Base-by-base conservation (phyloP, 768 basidiomycete genomes). In the Leccinum olivaceopallidum region DNA sequence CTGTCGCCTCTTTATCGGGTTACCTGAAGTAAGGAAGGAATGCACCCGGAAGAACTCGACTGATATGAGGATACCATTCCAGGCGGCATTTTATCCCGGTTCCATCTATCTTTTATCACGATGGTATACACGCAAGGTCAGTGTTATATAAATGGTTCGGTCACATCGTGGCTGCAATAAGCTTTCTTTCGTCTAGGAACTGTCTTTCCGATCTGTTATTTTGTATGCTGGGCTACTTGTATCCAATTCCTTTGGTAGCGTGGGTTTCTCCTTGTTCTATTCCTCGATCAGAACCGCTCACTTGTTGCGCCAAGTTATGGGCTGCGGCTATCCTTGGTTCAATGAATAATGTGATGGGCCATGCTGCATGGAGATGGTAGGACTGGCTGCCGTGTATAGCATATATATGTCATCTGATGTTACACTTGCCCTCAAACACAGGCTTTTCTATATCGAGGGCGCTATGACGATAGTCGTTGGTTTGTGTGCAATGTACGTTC, bases 91-190 rank as follows among this genome's bases (percentile, higher is more conserved):
- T 20, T 56, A 56, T 32, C 56, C 56, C 24, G 56, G 56, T 2
- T 18, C 32, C n/a, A 36, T 56, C 30, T 56, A 56, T 49, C 56
- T 56, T 18, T 36, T 56, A 20, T 56, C 56, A 20, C 14, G 56
- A 49, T 56, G 56, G 56, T 56, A 56, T 49, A 56, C 56, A 34
- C 56, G 56, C 47, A 48, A 48, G 24, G 56, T 56, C 28, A n/a
- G 44, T 36, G 20, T 28, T 22, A 32, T 9, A 32, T 10, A 24
- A 3, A 26, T 49, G 28, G 9, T 22, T 44, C 20, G 42, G 50
- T 28, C 24, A 28, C 26, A 16, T 51, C 50, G 16, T 28, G 20
- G 3, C 18, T 26, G 32, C 18, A n/a, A 56, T 24, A 20, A 7
- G 22, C 4, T n/a, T 18, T 44, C 22, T 28, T 44, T 16, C 22